A percentile compares a stretch with the other conserved stretches of the same genome.
Conservation (phyloP, 768 basidiomycete species). For the Leccinellum rugosiceps region DNA sequence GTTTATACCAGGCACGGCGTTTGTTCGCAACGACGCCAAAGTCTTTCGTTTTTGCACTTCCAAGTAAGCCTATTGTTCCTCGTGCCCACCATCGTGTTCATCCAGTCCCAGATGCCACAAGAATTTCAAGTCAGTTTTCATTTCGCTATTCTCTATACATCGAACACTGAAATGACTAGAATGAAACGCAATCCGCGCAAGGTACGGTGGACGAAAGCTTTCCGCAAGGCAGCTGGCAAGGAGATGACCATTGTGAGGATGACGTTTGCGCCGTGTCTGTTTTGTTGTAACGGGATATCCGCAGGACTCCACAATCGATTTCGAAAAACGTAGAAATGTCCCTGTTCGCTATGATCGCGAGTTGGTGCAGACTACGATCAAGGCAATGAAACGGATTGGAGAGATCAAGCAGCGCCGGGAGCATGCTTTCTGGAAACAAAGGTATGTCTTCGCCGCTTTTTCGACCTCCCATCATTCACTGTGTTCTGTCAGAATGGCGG, state of each 20-base stretch:
- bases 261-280: slow-evolving; percentile 3
- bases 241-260: slow-evolving; percentile 93
- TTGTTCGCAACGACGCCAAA: slow-evolving; percentile 98
- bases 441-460: slow-evolving; percentile 39
- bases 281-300: background rate
- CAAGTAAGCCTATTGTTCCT: slow-evolving; percentile 56
- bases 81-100: slow-evolving; percentile 5
- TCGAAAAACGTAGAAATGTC: slow-evolving; percentile 97
- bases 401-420: slow-evolving; percentile 92
- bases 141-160: background rate
- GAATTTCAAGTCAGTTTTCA: slow-evolving; percentile 88
- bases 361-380: slow-evolving; percentile 85
- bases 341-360: slow-evolving; percentile 97
- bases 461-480: background rate
- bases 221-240: slow-evolving; percentile 97
- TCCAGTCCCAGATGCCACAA: slow-evolving; percentile 77
- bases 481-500: slow-evolving; percentile 67
- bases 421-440: slow-evolving; percentile 93
- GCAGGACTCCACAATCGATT: slow-evolving; percentile 97
- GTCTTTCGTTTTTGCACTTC: slow-evolving; percentile 97
- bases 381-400: slow-evolving; percentile 92
- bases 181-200: slow-evolving; percentile 99
- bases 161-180: slow-evolving; percentile 38
- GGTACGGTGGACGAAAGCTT: slow-evolving; percentile 99
- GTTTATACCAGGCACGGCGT: slow-evolving; percentile 66